These are phyloP conservation scores for Piromyces finnis DNA, from an alignment of 192 early-diverging fungal species.

Conservation along the genomic window DNA sequence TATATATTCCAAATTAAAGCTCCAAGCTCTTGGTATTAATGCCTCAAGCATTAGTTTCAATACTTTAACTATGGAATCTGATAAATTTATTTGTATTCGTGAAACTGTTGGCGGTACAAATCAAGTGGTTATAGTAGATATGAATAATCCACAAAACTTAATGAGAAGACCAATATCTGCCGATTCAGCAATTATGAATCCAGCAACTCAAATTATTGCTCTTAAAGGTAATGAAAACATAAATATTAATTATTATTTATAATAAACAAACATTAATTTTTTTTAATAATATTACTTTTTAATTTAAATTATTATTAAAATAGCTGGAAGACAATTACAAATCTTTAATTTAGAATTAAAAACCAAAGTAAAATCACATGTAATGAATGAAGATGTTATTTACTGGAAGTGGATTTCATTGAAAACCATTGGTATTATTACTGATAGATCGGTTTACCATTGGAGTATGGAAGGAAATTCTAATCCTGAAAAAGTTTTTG, in stretches of 20 bases:
- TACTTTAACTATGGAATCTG: conserved; percentile 92
- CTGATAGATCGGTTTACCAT: conserved; percentile 76
- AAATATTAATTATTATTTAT: not conserved
- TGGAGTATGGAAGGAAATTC: conserved; percentile 91
- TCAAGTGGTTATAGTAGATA: conserved; percentile 89
- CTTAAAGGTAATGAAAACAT: conserved; percentile 61
- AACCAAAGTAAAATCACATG: conserved; percentile 82
- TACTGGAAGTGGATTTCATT: conserved; percentile 93
- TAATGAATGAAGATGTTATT: conserved; percentile 79
- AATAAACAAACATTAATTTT: not conserved
- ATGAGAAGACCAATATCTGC: conserved; percentile 86
- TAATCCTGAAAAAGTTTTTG: conserved; percentile 77
- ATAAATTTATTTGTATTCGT: conserved; percentile 93
- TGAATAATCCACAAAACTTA: conserved; percentile 64
- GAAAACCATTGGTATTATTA: conserved; percentile 74
- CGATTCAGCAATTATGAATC: conserved; percentile 97
- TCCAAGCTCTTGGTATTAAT: conserved; percentile 77
- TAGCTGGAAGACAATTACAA: conserved; percentile 78
- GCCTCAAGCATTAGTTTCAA: conserved; percentile 88
- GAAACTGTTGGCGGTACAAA: conserved; percentile 71
- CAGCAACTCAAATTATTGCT: conserved; percentile 78
- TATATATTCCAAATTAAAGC: conserved; percentile 23
- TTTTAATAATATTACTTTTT: too few relatives aligned
- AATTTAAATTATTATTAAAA: not conserved
- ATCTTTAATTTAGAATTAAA: conserved; percentile 95